phyloP scores from a whole-genome alignment of 306 rosid genomes.

The Quercus variabilis region DNA sequence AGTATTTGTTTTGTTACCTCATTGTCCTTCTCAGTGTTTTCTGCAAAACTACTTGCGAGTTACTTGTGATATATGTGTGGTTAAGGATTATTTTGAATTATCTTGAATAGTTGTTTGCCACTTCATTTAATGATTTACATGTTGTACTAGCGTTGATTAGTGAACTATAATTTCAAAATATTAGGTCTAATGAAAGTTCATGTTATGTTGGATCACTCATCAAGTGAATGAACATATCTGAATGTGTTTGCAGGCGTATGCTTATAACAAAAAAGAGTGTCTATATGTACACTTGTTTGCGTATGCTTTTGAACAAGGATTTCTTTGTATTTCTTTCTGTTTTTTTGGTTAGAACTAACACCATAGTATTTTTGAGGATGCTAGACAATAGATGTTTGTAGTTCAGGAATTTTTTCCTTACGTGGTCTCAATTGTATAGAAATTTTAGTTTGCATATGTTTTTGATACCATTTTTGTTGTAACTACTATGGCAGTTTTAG shows the following conservation, averaged over 20 bases:
- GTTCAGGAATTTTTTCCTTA: background rate
- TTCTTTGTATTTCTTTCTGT: background rate
- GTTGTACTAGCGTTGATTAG: background rate
- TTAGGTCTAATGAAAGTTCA: background rate
- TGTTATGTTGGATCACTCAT: background rate
- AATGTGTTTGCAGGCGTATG: no score
- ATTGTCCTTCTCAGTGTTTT: background rate
- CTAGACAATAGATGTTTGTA: background rate
- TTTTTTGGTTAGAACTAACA: background rate
- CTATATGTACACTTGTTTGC: background rate
- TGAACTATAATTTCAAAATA: background rate
- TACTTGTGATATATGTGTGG: background rate
- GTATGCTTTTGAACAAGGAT: background rate
- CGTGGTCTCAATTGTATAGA: background rate
- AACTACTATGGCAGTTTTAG: background rate
- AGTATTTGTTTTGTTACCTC: background rate
- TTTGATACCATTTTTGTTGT: no score
- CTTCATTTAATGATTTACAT: background rate
- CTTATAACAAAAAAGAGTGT: no score
- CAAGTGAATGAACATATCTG: background rate
- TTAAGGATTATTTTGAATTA: background rate
- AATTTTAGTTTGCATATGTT: background rate
- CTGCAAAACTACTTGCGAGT: background rate
- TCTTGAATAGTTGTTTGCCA: background rate
- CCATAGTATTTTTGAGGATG: background rate